Percentiles rank a stretch among this genome's conserved stretches.
phyloP scores from a whole-genome alignment of 75 land plant genomes.

The Chamaecyparis obtusa region DNA sequence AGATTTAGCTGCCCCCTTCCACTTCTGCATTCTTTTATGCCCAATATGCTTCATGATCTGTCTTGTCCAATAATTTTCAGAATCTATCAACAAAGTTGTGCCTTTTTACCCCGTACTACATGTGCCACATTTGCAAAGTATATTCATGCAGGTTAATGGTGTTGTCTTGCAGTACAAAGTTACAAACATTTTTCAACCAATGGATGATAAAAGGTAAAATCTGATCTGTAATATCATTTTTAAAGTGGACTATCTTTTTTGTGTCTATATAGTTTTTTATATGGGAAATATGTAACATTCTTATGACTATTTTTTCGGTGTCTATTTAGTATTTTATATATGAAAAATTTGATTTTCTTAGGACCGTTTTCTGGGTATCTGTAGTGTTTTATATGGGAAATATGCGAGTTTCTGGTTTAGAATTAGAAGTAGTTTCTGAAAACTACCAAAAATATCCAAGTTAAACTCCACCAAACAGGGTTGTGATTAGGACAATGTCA shows the following conservation, averaged over 20 bases:
- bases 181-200: neutral
- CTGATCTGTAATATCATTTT: neutral
- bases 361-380: neutral
- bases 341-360: neutral
- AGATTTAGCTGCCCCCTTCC: too few species aligned
- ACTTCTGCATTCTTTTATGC: too few species aligned
- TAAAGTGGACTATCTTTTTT: neutral
- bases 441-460: neutral
- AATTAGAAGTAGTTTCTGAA: neutral
- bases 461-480: neutral
- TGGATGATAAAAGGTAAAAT: slow-evolving; percentile 2
- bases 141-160: neutral
- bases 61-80: too few species aligned
- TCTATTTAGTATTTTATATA: neutral
- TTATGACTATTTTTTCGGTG: neutral
- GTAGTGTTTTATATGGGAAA: neutral
- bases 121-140: neutral
- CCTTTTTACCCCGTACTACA: neutral
- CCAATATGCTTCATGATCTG: too few species aligned
- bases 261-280: too few species aligned
- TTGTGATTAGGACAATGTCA: neutral
- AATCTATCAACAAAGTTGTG: neutral
- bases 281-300: too few species aligned
- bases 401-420: neutral
- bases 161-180: neutral